Conservation (phyloP, 2,329 filamentous ascomycete genomes). For the Nemania sp. region DNA sequence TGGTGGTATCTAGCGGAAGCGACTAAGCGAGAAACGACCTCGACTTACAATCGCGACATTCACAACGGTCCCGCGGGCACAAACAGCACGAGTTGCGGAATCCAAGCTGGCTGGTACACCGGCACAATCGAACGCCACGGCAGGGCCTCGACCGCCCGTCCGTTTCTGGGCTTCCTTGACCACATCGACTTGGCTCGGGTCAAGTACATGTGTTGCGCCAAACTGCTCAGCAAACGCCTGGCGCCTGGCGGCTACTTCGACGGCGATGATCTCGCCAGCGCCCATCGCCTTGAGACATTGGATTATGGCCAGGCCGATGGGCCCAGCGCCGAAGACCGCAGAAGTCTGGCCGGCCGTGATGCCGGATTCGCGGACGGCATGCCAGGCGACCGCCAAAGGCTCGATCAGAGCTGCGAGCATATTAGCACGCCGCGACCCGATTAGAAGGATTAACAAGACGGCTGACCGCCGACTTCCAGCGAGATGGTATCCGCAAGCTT, state of each 20-base stretch:
- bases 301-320: constrained; percentile 64
- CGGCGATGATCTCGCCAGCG: constrained; percentile 59
- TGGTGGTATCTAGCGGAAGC: too few species aligned
- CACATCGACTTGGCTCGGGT: constrained; percentile 56
- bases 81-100: constrained; percentile 53
- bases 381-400: constrained; percentile 67
- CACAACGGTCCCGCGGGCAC: constrained; percentile 60
- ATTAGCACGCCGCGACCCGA: background rate
- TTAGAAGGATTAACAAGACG: background rate
- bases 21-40: background rate
- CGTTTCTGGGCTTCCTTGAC: constrained; percentile 51
- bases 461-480: constrained; percentile 51
- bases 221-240: constrained; percentile 57
- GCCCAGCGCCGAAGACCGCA: constrained; percentile 64
- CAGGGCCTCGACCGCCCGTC: constrained; percentile 55
- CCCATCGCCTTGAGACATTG: constrained; percentile 60
- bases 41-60: constrained; percentile 59
- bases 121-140: constrained; percentile 66
- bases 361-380: constrained; percentile 58
- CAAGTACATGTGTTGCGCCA: constrained; percentile 59
- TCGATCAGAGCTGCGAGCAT: constrained; percentile 58
- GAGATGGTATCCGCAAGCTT: constrained; percentile 56
- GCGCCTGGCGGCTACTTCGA: constrained; percentile 56
- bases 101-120: constrained; percentile 59
- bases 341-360: constrained; percentile 52